Percentiles rank a stretch among this genome's conserved stretches.
Conservation (phyloP, 352 stramenopile species). For the Globisporangium takayamanum region DNA sequence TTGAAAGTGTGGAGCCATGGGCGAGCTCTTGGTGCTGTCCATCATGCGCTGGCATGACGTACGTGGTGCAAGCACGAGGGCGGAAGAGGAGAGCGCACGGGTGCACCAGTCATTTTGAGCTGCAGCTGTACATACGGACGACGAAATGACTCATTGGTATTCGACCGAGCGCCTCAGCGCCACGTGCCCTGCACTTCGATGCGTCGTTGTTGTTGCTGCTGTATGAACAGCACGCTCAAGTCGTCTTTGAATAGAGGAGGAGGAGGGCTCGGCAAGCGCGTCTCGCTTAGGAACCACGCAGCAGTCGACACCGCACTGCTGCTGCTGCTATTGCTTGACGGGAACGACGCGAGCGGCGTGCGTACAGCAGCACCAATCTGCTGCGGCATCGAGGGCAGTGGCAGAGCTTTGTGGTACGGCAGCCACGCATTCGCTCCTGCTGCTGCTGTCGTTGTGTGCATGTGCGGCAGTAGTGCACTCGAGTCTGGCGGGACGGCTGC, state of each 20-base stretch:
- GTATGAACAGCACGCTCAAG: not conserved
- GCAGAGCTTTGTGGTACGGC: not conserved
- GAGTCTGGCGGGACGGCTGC: not conserved
- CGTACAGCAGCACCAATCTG: not conserved
- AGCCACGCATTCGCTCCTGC: not conserved
- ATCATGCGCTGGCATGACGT: too few species aligned
- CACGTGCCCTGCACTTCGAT: not conserved
- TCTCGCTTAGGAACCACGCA: not conserved
- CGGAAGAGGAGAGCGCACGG: too few species aligned
- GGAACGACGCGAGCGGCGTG: not conserved
- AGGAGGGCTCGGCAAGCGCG: not conserved
- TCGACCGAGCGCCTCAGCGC: not conserved
- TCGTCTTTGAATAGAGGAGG: not conserved
- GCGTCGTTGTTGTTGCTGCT: not conserved
- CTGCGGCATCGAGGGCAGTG: not conserved
- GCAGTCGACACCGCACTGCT: not conserved
- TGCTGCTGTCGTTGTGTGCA: not conserved
- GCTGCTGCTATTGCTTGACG: not conserved
- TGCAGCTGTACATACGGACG: too few species aligned
- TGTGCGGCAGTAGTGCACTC: not conserved
- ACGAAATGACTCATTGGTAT: not conserved
- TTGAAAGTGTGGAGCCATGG: not conserved
- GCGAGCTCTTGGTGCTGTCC: not conserved
- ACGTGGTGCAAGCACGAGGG: too few species aligned
- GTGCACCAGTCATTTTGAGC: too few species aligned